Conservation (phyloP, 2,329 filamentous ascomycete species). For the Cladophialophora yegresii region DNA sequence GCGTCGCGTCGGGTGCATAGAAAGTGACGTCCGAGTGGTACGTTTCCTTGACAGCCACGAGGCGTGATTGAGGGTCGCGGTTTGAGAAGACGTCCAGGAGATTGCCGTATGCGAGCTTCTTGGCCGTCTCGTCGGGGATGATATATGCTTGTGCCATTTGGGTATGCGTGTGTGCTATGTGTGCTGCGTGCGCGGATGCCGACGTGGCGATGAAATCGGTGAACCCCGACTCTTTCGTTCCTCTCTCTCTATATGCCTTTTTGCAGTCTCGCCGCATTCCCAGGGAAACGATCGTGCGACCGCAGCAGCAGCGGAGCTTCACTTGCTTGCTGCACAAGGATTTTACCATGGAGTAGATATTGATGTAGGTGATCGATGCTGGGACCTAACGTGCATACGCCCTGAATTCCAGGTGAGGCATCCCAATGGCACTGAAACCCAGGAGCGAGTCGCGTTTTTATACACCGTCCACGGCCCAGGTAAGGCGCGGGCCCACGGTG, state of each 20-base stretch:
- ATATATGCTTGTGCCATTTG: neutral
- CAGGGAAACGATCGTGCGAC: neutral
- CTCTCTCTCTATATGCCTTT: neutral
- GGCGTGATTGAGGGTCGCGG: slow-evolving; percentile 12
- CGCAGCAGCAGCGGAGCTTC: neutral
- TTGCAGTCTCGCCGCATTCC: too few species aligned
- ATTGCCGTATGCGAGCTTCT: slow-evolving; percentile 14
- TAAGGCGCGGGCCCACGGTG: neutral
- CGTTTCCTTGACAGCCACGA: neutral
- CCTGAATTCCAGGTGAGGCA: neutral
- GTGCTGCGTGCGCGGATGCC: too few species aligned
- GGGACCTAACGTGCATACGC: neutral
- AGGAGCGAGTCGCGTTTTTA: neutral
- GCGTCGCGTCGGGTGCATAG: slow-evolving; percentile 13
- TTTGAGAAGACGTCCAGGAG: slow-evolving; percentile 18
- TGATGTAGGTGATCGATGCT: neutral
- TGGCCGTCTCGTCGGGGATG: slow-evolving; percentile 5
- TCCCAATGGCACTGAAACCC: neutral
- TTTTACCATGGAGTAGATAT: neutral
- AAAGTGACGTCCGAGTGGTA: slow-evolving; percentile 18
- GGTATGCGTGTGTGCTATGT: too few species aligned
- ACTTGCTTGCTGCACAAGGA: neutral
- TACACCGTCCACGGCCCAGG: neutral
- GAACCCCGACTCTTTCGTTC: neutral
- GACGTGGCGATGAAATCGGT: neutral